Conservation (phyloP, 2,329 filamentous ascomycete genomes). For the Laburnicola sp. region DNA sequence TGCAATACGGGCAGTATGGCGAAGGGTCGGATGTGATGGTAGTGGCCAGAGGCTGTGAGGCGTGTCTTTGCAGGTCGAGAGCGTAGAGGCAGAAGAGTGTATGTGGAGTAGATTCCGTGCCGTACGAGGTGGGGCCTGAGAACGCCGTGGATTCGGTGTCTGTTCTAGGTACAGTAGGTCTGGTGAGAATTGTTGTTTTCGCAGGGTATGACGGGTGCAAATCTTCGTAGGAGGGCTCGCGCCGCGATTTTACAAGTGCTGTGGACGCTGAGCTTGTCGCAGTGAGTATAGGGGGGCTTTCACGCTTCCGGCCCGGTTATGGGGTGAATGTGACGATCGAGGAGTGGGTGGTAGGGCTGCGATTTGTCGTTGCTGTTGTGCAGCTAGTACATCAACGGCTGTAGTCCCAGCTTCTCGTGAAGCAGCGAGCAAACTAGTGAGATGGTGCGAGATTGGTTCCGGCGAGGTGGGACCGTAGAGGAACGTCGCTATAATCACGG, state of each 20-base stretch:
- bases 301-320: constrained; percentile 10
- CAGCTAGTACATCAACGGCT: constrained; percentile 33
- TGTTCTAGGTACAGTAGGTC: constrained; percentile 20
- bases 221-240: constrained; percentile 13
- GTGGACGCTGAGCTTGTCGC: constrained; percentile 26
- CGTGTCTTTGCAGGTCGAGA: constrained; percentile 34
- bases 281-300: constrained; percentile 21
- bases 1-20: constrained; percentile 40
- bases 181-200: constrained; percentile 32
- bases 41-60: constrained; percentile 29
- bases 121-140: constrained; percentile 27
- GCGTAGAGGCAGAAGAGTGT: constrained; percentile 39
- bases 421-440: constrained; percentile 34
- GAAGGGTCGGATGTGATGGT: constrained; percentile 27
- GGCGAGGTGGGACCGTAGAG: constrained; percentile 41
- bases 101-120: constrained; percentile 18
- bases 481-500: constrained; percentile 36
- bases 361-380: constrained; percentile 31
- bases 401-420: constrained; percentile 34
- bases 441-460: constrained; percentile 38
- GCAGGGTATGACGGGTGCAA: constrained; percentile 13
- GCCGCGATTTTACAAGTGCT: constrained; percentile 26
- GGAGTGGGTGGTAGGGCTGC: constrained; percentile 19
- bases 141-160: constrained; percentile 31
- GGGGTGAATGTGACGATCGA: constrained; percentile 21